Evolutionary conservation across 75 land plant genomes (phyloP), one percentile per base, ranked within the genome.

Genomic region (Selaginella moellendorffii): DNA sequence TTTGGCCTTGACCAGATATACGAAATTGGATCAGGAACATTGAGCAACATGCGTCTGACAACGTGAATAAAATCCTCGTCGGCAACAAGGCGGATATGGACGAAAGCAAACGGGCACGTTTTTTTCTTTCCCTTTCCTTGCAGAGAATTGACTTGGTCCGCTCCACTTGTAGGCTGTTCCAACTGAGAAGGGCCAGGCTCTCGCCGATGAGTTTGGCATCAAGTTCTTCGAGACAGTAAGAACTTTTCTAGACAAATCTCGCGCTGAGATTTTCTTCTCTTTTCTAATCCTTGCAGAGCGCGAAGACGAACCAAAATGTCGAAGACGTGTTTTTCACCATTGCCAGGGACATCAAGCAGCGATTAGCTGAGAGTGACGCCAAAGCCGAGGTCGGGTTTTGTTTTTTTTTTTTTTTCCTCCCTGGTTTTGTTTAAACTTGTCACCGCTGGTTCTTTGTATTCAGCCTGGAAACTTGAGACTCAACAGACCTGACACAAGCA

Each of bases 261-360:
- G n/a, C n/a, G n/a, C n/a, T n/a, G n/a, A n/a, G n/a, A n/a, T n/a
- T n/a, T n/a, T n/a, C n/a, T n/a, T n/a, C n/a, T n/a, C n/a, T n/a
- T n/a, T n/a, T n/a, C n/a, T n/a, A n/a, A 5, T 5, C 14, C 5
- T 36, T 65, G 67, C 89, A 85, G 91, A 87, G 89, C 79, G 88
- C 88, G 60, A 87, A 87, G 63, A 87, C 89, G 20, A 85, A 83
- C 68, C 63, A 81, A 63, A 87, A 85, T 62, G 88, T 87, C 20
- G 88, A 87, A 65, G 61, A 82, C 30, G 88, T 85, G 27, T 87
- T 87, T 73, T 87, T 85, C 65, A 82, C 85, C 26, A 85, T 87
- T 61, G 91, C 83, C 61, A 85, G 79, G 76, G 91, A 87, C 64
- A 87, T 87, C 61, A 87, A 87, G 73, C 85, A 87, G 65, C 68